Percentiles rank a stretch among this genome's conserved stretches.
phyloP scores from a whole-genome alignment of 768 basidiomycete genomes.

The Tephrocybe rancida region DNA sequence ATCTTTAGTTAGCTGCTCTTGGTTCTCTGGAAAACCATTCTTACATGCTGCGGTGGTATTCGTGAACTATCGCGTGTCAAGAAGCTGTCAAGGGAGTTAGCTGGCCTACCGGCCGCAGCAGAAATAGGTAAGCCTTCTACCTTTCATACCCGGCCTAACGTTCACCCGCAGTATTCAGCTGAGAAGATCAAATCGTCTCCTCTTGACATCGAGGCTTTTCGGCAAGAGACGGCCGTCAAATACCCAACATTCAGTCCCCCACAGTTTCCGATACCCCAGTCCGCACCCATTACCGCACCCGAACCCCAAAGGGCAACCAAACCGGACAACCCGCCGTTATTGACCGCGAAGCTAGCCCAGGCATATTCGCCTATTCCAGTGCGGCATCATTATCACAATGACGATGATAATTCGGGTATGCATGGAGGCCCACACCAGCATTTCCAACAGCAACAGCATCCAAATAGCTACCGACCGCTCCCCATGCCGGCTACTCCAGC shows the following conservation, averaged over 20 bases:
- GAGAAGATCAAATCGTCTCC: constrained; percentile 88
- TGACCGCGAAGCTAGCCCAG: constrained; percentile 75
- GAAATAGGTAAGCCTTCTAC: constrained; percentile 33
- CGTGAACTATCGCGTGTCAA: constrained; percentile 85
- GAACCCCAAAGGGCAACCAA: constrained; percentile 34
- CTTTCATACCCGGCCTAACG: background rate
- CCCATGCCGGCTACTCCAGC: constrained; percentile 88
- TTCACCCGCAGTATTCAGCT: constrained; percentile 31
- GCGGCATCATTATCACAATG: constrained; percentile 92
- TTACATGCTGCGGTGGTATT: constrained; percentile 92
- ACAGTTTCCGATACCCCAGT: constrained; percentile 37
- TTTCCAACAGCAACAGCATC: constrained; percentile 35
- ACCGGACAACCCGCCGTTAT: constrained; percentile 34
- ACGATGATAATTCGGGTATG: constrained; percentile 60
- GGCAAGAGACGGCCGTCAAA: constrained; percentile 89
- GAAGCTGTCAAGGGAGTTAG: constrained; percentile 81
- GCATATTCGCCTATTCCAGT: constrained; percentile 93
- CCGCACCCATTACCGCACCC: constrained; percentile 25
- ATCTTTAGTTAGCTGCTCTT: constrained; percentile 69
- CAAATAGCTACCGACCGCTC: constrained; percentile 37
- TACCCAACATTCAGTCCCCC: constrained; percentile 91
- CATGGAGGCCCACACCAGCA: constrained; percentile 34
- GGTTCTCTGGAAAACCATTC: constrained; percentile 90
- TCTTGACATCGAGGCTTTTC: constrained; percentile 87
- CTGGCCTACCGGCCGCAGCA: constrained; percentile 68